These are phyloP conservation scores for Lactarius indigo DNA, from an alignment of 768 basidiomycete genomes.

Conservation along the genomic window DNA sequence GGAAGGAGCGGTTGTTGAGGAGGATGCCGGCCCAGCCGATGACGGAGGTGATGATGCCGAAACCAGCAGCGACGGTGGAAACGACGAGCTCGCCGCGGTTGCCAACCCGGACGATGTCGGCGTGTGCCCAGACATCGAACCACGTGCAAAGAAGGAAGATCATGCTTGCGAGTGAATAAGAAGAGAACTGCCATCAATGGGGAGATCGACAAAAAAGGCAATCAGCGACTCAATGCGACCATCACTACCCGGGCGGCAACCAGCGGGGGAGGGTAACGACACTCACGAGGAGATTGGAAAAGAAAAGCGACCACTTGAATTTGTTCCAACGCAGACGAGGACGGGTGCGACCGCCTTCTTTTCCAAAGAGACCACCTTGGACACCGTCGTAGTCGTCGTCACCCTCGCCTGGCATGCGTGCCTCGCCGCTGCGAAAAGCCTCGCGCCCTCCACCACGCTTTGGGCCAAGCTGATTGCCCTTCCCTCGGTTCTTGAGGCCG, in stretches of 20 bases:
- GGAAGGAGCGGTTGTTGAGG: conserved; percentile 80
- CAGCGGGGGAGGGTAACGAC: not conserved
- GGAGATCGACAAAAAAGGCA: not conserved
- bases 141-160: conserved; percentile 69
- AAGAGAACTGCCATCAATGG: conserved; percentile 45
- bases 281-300: conserved; percentile 57
- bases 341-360: conserved; percentile 38
- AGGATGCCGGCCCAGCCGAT: conserved; percentile 79
- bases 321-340: conserved; percentile 66
- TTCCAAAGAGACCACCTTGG: conserved; percentile 38
- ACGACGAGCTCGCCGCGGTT: conserved; percentile 65
- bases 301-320: conserved; percentile 80
- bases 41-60: conserved; percentile 61
- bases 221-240: conserved; percentile 2
- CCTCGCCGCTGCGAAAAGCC: conserved; percentile 42
- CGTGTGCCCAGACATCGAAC: conserved; percentile 68
- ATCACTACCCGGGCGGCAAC: not conserved
- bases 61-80: conserved; percentile 60
- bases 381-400: conserved; percentile 41
- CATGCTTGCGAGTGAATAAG: conserved; percentile 58
- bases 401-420: conserved; percentile 37
- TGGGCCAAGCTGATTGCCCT: conserved; percentile 38
- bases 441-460: conserved; percentile 71
- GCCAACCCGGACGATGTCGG: conserved; percentile 69
- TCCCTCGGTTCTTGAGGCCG: conserved; percentile 42